These are phyloP conservation scores for Asclepias syriaca DNA, from an alignment of 257 asterid genomes.

Conservation along the genomic window DNA sequence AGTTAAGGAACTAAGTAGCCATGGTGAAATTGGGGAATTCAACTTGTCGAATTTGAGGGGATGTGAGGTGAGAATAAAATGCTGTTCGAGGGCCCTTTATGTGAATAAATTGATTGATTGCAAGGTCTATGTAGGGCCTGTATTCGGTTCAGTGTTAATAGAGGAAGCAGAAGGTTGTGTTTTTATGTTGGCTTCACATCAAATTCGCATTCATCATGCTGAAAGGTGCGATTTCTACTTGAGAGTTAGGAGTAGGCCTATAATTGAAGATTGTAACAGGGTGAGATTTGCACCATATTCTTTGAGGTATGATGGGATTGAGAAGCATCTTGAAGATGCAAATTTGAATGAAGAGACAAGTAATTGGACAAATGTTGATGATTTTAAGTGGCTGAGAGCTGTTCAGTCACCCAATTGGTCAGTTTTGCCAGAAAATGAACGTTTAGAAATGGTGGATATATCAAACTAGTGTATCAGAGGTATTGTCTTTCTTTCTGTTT, in stretches of 20 bases:
- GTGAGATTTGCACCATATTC: constrained; percentile 72
- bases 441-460: constrained; percentile 32
- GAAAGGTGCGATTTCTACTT: constrained; percentile 68
- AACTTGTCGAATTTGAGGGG: constrained; percentile 49
- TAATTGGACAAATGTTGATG: constrained; percentile 86
- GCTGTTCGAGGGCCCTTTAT: constrained; percentile 72
- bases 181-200: constrained; percentile 73
- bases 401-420: constrained; percentile 89
- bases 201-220: constrained; percentile 76
- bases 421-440: constrained; percentile 54
- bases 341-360: constrained; percentile 75
- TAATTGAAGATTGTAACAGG: constrained; percentile 66
- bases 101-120: constrained; percentile 54
- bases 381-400: constrained; percentile 83
- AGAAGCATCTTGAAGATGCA: constrained; percentile 58
- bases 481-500: background rate
- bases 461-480: constrained; percentile 11
- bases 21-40: constrained; percentile 52
- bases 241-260: constrained; percentile 85
- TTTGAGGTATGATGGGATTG: constrained; percentile 56
- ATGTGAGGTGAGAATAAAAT: constrained; percentile 68
- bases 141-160: constrained; percentile 61
- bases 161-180: constrained; percentile 66
- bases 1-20: constrained; percentile 41
- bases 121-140: constrained; percentile 56